Percentiles rank a stretch among this genome's conserved stretches.
phyloP scores from a whole-genome alignment of 2,329 filamentous ascomycete genomes.

The Ceratocystis alfenasii region DNA sequence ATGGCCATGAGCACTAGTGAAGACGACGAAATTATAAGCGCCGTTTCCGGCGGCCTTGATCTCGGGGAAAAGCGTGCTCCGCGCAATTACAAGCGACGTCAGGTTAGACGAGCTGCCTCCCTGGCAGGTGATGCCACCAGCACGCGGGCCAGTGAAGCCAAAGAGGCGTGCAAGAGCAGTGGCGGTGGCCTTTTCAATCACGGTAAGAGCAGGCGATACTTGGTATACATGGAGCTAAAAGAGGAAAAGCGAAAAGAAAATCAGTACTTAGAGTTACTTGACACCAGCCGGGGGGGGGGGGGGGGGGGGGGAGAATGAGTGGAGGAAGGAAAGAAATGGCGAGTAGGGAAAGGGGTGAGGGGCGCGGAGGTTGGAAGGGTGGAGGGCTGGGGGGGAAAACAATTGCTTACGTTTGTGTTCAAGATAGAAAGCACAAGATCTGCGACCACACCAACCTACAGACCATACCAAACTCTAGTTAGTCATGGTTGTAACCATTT shows the following conservation, averaged over 20 bases:
- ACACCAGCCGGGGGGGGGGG: background rate
- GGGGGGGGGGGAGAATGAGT: no score
- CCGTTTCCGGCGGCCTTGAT: constrained; percentile 64
- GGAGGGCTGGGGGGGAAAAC: no score
- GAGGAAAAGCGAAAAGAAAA: background rate
- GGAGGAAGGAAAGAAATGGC: no score
- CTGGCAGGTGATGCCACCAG: constrained; percentile 65
- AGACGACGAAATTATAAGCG: constrained; percentile 57
- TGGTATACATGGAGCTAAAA: constrained; percentile 72
- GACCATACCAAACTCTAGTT: background rate
- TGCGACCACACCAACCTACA: constrained; percentile 63
- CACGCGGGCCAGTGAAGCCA: constrained; percentile 57
- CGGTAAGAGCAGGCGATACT: constrained; percentile 75
- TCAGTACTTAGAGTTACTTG: background rate
- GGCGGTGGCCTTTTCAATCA: constrained; percentile 77
- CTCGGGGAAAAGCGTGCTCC: constrained; percentile 71
- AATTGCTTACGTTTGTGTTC: constrained; percentile 65
- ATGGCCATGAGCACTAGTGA: constrained; percentile 82
- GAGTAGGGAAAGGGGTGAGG: no score
- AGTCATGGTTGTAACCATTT: background rate
- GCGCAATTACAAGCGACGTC: constrained; percentile 72
- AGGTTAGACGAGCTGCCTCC: constrained; percentile 78
- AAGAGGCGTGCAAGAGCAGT: constrained; percentile 62
- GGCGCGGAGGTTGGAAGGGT: no score
- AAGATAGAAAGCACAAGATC: constrained; percentile 74